phyloP scores from a whole-genome alignment of 2,329 filamentous ascomycete species.

The Claviceps sp. region DNA sequence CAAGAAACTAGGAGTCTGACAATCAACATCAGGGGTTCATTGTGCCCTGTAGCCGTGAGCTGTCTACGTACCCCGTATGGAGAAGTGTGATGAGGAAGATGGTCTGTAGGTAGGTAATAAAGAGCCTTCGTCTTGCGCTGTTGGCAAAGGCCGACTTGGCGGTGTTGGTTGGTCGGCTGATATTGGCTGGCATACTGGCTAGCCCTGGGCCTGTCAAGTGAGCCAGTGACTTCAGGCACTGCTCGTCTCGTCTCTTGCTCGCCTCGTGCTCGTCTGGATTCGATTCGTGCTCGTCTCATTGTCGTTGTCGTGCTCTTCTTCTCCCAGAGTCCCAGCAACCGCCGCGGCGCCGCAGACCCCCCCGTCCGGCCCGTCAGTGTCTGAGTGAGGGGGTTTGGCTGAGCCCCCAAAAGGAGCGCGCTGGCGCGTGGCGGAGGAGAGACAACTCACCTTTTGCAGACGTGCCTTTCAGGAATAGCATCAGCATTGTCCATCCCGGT shows the following conservation, averaged over 20 bases:
- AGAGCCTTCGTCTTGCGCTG: background rate
- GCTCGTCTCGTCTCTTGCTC: background rate
- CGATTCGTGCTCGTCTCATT: no score
- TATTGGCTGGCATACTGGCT: background rate
- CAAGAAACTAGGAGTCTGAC: no score
- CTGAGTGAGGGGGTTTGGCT: constrained; percentile 5
- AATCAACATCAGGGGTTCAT: no score
- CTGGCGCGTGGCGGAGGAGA: constrained; percentile 1
- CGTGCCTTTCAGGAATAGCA: constrained; percentile 4
- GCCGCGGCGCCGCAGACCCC: background rate
- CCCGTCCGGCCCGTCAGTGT: background rate
- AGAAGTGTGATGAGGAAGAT: no score
- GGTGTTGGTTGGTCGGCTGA: background rate
- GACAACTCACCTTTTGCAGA: constrained; percentile 7
- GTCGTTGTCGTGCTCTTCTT: no score
- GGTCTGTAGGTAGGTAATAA: no score
- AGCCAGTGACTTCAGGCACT: background rate
- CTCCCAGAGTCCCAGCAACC: no score
- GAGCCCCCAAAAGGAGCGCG: constrained; percentile 1
- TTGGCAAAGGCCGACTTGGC: background rate
- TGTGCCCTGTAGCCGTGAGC: no score
- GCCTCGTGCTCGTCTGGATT: background rate
- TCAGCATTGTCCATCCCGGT: background rate
- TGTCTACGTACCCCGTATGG: no score
- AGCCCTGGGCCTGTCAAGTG: background rate